These are phyloP conservation scores for Aspergillus phoenicis DNA, from an alignment of 2,329 filamentous ascomycete genomes.

Conservation along the genomic window DNA sequence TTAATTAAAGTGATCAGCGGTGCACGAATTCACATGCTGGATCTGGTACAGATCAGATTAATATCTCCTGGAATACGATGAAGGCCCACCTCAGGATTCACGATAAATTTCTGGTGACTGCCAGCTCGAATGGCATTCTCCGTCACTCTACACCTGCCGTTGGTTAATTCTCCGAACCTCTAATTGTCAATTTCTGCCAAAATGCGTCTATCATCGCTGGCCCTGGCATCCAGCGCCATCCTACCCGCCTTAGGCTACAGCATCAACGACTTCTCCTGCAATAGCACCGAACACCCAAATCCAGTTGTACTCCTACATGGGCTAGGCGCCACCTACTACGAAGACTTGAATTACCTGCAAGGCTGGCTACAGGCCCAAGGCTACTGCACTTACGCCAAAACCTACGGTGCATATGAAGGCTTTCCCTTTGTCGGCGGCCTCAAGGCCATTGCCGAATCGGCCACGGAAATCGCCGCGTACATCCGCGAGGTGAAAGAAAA, in stretches of 20 bases:
- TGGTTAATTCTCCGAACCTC: not conserved
- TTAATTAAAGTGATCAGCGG: not conserved
- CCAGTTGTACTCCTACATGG: slow-evolving; percentile 42
- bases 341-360: slow-evolving; percentile 41
- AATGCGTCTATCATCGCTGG: slow-evolving; percentile 24
- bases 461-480: slow-evolving; percentile 44
- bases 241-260: slow-evolving; percentile 20
- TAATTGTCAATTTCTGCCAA: not conserved
- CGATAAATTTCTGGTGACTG: not conserved
- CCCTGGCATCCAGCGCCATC: slow-evolving; percentile 10
- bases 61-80: not conserved
- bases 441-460: slow-evolving; percentile 41
- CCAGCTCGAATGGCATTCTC: not conserved
- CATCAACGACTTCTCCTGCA: slow-evolving; percentile 42
- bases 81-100: not conserved
- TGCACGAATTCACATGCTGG: not conserved
- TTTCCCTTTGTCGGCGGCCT: slow-evolving; percentile 46
- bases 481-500: slow-evolving; percentile 39
- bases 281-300: slow-evolving; percentile 30
- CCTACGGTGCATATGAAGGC: slow-evolving; percentile 44
- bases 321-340: slow-evolving; percentile 42
- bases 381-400: slow-evolving; percentile 48
- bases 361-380: slow-evolving; percentile 40
- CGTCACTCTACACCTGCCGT: not conserved
- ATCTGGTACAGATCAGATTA: not conserved